Conservation (phyloP, 1,139 yeast genomes). For the Hyphopichia buzzinii region DNA sequence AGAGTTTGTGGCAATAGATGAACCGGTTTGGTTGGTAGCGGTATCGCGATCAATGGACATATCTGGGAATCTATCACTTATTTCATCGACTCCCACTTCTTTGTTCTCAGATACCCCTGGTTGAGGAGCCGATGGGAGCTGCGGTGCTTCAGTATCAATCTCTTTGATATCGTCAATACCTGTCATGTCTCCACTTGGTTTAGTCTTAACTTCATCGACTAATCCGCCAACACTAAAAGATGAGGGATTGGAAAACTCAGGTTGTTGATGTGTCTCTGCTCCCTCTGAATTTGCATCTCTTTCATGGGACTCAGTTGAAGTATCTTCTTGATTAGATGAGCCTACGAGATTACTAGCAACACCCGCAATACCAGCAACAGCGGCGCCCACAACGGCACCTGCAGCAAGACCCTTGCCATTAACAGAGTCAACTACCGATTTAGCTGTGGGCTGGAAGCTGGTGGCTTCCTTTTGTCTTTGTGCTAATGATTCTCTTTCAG, state of each 20-base stretch:
- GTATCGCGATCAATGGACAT: constrained; percentile 16
- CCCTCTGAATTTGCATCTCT: not conserved
- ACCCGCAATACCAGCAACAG: constrained; percentile 19
- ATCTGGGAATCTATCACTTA: constrained; percentile 17
- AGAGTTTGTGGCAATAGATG: constrained; percentile 32
- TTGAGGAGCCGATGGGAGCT: constrained; percentile 5
- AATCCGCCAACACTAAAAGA: constrained; percentile 11
- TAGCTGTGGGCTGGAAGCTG: constrained; percentile 16
- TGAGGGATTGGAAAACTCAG: not conserved
- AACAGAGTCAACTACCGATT: constrained; percentile 7
- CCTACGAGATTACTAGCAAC: constrained; percentile 9
- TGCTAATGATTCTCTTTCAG: constrained; percentile 33
- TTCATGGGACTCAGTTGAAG: not conserved
- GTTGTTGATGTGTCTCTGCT: constrained; percentile 4
- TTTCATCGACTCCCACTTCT: constrained; percentile 9
- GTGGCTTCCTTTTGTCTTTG: constrained; percentile 19
- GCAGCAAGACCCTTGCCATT: constrained; percentile 18
- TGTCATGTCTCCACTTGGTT: constrained; percentile 26
- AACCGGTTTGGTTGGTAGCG: constrained; percentile 29
- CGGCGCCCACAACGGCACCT: constrained; percentile 30
- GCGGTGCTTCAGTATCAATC: constrained; percentile 5
- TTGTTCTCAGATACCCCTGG: constrained; percentile 6
- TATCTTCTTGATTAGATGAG: not conserved
- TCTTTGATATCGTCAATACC: constrained; percentile 25
- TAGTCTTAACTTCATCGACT: constrained; percentile 24